Conservation (phyloP, 208 protist genomes). For the Crithidia sp. region DNA sequence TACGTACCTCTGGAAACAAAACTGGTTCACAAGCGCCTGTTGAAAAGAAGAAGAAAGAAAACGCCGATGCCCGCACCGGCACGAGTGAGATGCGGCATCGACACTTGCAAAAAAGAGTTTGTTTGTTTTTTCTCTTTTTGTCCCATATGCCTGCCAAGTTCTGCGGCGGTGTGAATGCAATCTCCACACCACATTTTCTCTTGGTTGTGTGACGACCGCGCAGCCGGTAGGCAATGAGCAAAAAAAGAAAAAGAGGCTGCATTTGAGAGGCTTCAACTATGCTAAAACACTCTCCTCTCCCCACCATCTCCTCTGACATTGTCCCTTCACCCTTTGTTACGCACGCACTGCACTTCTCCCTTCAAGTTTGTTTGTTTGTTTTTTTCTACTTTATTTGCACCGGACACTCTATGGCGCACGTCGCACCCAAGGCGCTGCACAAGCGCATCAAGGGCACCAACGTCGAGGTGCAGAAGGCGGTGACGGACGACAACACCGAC, state of each 20-base stretch:
- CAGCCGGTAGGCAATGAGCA: too few species aligned
- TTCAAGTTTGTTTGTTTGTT: neutral
- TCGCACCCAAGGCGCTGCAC: conserved; percentile 32
- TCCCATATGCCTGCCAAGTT: too few species aligned
- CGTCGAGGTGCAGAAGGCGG: conserved; percentile 66
- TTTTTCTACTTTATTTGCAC: neutral
- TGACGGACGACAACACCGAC: conserved; percentile 49
- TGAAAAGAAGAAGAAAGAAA: neutral
- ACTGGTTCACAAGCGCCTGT: too few species aligned
- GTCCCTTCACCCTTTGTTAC: conserved; percentile 5
- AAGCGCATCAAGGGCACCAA: conserved; percentile 82
- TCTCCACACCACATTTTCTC: too few species aligned
- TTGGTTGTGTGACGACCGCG: too few species aligned
- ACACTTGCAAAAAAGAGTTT: too few species aligned
- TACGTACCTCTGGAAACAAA: too few species aligned
- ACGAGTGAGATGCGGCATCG: neutral
- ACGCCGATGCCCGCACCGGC: neutral
- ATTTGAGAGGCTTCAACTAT: too few species aligned
- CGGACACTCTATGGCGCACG: conserved; percentile 12
- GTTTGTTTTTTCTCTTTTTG: too few species aligned
- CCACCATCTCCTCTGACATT: neutral
- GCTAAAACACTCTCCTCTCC: neutral
- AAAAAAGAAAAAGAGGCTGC: too few species aligned
- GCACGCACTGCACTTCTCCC: neutral
- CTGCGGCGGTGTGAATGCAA: too few species aligned